Evolutionary conservation across 257 asterid genomes (phyloP), one percentile per base, ranked within the genome.

Genomic region (Jacaranda mimosifolia): DNA sequence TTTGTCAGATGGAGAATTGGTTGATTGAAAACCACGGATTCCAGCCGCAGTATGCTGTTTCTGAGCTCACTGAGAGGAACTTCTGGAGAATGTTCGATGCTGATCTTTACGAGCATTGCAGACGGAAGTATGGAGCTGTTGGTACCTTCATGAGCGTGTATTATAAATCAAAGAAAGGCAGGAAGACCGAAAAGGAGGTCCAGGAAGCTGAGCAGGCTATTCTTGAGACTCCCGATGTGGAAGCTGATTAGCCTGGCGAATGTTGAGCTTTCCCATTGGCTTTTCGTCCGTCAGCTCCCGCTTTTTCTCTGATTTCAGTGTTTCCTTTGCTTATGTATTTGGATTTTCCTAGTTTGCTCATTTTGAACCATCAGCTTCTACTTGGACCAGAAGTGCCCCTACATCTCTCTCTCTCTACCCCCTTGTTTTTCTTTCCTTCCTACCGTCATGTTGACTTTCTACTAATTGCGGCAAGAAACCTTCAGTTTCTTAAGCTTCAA

Each of bases 31-130:
- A 93, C 91, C 96, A 90, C 6, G 96, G 98, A 6, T 96, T 87
- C 89, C 99, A 96, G 84, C 99, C 99, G 43, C 99, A 96, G 51
- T 93, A 96, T 26, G 94, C 97, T 0, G 99, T 96, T 63, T 89
- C 99, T 0, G 99, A 96, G 90, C 89, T 96, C 60, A 80, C 59
- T 0, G 99, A 96, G 89, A 96, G 87, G 92, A 86, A 77, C 70
- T 96, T 96, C 92, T 96, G 99, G 99, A 93, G 96, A 82, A 96
- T 96, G 99, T 96, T 96, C 15, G 99, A 96, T 78, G 97, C 90
- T 10, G 93, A 80, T 4, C 97, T 93, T 3, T 93, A 96, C 5
- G 98, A 96, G 91, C 88, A 87, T 3, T 86, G 93, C 83, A 91
- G 98, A 84, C 77, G 81, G 69, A 96, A 93, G 87, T 93, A 92